Evolutionary conservation across 192 early-diverging fungal genomes (phyloP).

Genomic region (Martensiomyces pterosporus): DNA sequence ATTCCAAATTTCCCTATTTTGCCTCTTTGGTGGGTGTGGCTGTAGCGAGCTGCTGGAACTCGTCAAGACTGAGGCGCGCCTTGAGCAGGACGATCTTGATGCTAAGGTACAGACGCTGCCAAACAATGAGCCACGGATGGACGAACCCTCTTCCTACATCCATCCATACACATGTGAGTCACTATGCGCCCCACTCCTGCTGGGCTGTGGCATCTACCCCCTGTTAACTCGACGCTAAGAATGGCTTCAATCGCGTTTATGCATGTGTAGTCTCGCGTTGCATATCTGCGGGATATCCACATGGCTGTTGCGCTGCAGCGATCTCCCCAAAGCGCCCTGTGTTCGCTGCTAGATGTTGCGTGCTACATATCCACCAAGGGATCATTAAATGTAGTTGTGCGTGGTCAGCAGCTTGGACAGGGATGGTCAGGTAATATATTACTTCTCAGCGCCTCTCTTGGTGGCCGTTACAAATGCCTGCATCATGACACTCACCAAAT

Average conservation of each 20-base stretch:
- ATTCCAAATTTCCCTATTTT: no score
- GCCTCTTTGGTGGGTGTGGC: no score
- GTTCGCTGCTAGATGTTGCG: conserved; percentile 8
- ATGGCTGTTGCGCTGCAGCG: conserved; percentile 28
- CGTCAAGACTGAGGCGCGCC: conserved; percentile 17
- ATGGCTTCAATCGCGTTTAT: no score
- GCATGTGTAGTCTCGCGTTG: conserved; percentile 14
- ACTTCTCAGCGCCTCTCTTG: no score
- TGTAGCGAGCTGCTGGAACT: conserved; percentile 29
- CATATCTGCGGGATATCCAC: conserved; percentile 35
- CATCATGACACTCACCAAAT: no score
- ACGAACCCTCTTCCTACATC: no score
- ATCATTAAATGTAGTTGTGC: conserved; percentile 9
- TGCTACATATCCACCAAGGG: conserved; percentile 10
- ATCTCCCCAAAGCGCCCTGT: neutral
- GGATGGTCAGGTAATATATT: conserved; percentile 30
- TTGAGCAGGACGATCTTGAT: conserved; percentile 4
- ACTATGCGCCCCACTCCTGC: no score
- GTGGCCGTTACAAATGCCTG: no score
- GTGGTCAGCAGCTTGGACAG: conserved; percentile 14
- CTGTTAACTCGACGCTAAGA: no score
- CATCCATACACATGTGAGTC: no score
- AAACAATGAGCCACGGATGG: no score
- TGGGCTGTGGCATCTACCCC: no score
- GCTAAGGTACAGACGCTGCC: conserved; percentile 19